phyloP scores from a whole-genome alignment of 164 flowering plant species.

The Dillenia turbinata region DNA sequence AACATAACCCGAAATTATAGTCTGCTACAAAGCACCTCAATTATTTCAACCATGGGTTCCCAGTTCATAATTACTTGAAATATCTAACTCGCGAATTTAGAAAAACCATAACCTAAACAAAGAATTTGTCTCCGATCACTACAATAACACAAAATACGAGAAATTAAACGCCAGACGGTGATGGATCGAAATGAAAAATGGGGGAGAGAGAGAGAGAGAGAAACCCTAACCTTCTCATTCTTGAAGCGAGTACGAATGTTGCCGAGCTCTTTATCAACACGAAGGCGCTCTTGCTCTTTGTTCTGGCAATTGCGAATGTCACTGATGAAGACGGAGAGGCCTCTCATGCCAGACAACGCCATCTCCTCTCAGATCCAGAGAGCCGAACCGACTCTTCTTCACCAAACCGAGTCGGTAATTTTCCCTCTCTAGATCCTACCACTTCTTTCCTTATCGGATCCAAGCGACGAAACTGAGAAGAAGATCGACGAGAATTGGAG shows the following conservation, averaged over 20 bases:
- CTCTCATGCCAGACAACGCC: constrained; percentile 97
- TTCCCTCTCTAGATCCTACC: neutral
- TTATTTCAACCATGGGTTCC: no score
- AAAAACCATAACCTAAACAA: no score
- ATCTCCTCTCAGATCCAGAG: constrained; percentile 60
- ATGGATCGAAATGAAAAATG: no score
- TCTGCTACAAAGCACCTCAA: no score
- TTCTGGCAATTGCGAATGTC: constrained; percentile 90
- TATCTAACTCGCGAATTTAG: no score
- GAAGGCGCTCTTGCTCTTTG: constrained; percentile 80
- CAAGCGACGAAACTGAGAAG: constrained; percentile 3
- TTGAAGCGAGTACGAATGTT: constrained; percentile 85
- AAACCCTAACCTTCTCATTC: constrained; percentile 72
- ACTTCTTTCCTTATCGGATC: constrained; percentile 5
- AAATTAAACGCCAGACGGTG: no score
- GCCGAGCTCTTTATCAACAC: constrained; percentile 96
- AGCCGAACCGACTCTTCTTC: neutral
- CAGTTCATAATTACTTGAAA: no score
- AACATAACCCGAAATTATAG: no score
- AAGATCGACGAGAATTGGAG: neutral
- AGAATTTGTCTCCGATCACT: no score
- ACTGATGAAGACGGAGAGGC: constrained; percentile 95
- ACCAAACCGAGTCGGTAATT: constrained; percentile 1
- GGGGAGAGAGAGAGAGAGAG: neutral
- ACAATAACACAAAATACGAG: no score